Evolutionary conservation across 2,329 filamentous ascomycete genomes (phyloP), one percentile per base, ranked within the genome.

Genomic region (Alternaria brassicae): DNA sequence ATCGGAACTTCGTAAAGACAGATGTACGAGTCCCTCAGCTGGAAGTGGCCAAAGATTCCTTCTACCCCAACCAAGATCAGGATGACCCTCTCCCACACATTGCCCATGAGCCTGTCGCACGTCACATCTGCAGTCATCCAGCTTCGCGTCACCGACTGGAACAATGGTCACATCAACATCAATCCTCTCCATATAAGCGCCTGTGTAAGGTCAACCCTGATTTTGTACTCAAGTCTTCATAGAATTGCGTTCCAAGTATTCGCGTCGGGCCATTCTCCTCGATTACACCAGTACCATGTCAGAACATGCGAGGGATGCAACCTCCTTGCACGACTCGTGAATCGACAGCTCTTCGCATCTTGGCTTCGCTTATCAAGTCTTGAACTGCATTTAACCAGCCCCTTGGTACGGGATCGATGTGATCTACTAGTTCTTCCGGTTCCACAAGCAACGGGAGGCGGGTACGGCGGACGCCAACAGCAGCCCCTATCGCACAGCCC

Each of bases 51-150:
- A 9, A 21, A 21, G 48, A 6, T 39, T 50, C n/a, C 30, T 50
- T 25, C 21, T 32, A 30, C 44, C 44, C 44, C 44, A 48, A 30
- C 44, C 44, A 48, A 48, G 44, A 48, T 48, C 44, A 15, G 30
- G 30, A 34, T 30, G 44, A 5, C 48, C 48, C 13, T 39, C 48
- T 39, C 48, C 34, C 12, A 50, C 48, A 13, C 30, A 27, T 17
- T 50, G 47, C 5, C 47, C 47, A 27, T 28, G 28, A 47, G 44
- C 44, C 28, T 47, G 44, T 10, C 28, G 28, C 44, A 47, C 44
- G 44, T 47, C 44, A 13, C 12, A 8, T 47, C 28, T 47, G 42
- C n/a, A 32, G 42, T 47, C 27, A 32, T 47, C 27, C 42, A 47
- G 12, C 27, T 21, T 21, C 15, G 27, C 21, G 42, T 47, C 42